Evolutionary conservation across 768 basidiomycete species (phyloP).

Genomic region (Mycena indigotica): DNA sequence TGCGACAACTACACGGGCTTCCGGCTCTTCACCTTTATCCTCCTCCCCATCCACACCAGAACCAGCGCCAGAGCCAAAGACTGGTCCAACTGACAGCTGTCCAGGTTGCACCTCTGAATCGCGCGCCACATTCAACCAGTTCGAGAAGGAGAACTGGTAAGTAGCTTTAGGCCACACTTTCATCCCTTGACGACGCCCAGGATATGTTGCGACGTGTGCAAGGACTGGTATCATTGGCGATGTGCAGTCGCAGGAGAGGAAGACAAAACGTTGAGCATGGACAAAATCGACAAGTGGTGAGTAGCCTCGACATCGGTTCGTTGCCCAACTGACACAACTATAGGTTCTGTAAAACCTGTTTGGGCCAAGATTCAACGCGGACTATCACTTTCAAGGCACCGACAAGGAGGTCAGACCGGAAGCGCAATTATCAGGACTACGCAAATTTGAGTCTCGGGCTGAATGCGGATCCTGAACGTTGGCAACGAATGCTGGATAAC

Average conservation of each 20-base stretch:
- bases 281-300: slow-evolving; percentile 78
- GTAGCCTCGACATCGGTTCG: slow-evolving; percentile 24
- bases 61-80: background rate
- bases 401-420: slow-evolving; percentile 78
- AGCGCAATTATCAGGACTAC: slow-evolving; percentile 75
- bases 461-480: slow-evolving; percentile 65
- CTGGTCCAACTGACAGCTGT: slow-evolving; percentile 32
- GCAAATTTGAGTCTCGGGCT: slow-evolving; percentile 70
- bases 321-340: slow-evolving; percentile 5
- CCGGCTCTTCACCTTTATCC: slow-evolving; percentile 16
- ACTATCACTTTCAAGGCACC: slow-evolving; percentile 76
- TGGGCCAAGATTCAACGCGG: slow-evolving; percentile 58
- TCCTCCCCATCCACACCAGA: slow-evolving; percentile 14
- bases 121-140: slow-evolving; percentile 33
- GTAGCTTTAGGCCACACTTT: background rate
- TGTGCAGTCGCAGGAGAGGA: slow-evolving; percentile 49
- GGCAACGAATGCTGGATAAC: slow-evolving; percentile 68
- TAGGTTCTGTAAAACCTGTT: slow-evolving; percentile 75
- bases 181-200: background rate
- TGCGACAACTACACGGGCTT: slow-evolving; percentile 5
- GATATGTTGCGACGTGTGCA: slow-evolving; percentile 83
- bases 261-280: slow-evolving; percentile 60
- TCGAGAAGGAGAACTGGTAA: slow-evolving; percentile 51
- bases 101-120: slow-evolving; percentile 52
- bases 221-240: slow-evolving; percentile 83